Evolutionary conservation across 305 asterid genomes (phyloP).

Genomic region (Petunia hybrid): DNA sequence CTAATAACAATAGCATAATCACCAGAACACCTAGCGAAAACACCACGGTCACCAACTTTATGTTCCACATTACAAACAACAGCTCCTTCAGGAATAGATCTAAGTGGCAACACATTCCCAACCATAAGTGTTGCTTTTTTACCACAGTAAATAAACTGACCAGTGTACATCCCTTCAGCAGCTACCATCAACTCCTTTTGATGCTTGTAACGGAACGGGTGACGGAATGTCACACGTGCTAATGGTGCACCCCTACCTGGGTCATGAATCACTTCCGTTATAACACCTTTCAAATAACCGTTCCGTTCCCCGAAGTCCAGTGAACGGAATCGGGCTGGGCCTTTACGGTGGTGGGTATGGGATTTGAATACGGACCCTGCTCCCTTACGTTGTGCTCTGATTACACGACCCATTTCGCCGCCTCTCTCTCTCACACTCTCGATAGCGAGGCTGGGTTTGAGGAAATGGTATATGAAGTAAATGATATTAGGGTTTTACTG

Average conservation of each 20-base stretch:
- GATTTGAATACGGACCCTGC: conserved; percentile 91
- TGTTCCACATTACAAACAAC: conserved; percentile 95
- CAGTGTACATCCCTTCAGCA: conserved; percentile 91
- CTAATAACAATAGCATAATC: conserved; percentile 92
- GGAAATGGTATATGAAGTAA: not conserved
- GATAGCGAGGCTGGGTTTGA: not conserved
- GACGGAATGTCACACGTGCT: conserved; percentile 90
- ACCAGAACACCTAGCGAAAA: conserved; percentile 90
- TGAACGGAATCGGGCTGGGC: conserved; percentile 86
- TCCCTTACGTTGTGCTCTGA: conserved; percentile 97
- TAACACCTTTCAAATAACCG: conserved; percentile 90
- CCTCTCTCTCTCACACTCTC: conserved; percentile 9
- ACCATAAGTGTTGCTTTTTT: conserved; percentile 84
- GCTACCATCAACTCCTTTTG: conserved; percentile 96
- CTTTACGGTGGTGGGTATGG: conserved; percentile 94
- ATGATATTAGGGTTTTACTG: conserved; percentile 10
- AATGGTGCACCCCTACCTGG: conserved; percentile 98
- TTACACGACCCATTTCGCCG: conserved; percentile 83
- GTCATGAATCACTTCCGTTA: conserved; percentile 86
- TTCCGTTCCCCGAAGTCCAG: conserved; percentile 96
- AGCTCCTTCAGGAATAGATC: conserved; percentile 94
- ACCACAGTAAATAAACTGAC: conserved; percentile 86
- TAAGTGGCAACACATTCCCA: conserved; percentile 81
- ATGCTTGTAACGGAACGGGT: conserved; percentile 88
- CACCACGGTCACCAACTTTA: conserved; percentile 91